Base-by-base conservation (phyloP, 2,329 filamentous ascomycete genomes). In the Arachnomyces sp. region DNA sequence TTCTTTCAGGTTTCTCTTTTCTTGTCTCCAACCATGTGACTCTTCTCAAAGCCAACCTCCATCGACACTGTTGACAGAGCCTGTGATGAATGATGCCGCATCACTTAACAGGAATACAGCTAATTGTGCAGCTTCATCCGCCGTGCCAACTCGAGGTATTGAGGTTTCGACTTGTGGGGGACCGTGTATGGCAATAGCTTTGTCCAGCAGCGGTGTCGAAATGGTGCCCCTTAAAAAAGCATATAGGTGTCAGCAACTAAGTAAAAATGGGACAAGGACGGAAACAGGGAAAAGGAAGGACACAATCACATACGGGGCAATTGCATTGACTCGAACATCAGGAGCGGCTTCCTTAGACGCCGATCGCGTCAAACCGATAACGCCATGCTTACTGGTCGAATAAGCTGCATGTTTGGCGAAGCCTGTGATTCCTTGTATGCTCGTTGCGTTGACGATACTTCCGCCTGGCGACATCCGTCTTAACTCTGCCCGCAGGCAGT, bases 371-470 rank as follows among this genome's bases (percentile, higher is more conserved):
- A 67, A 44, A 11, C 53, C 54, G 29, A 56, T 44, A 33, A 59
- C 51, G 31, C 52, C 52, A 52, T 62, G 59, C 50, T 64, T 64
- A 4, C 52, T 58, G 15, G 60, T 47, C 35, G 47, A 53, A 49
- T 65, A 65, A 6, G 54, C 53, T 5, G 52, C 53, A 49, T 53
- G 51, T 34, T 52, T 46, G 31, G 48, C 42, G 47, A 56, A 49
- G 1, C 65, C 67, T 6, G 51, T 51, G 2, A 68, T 39, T 0
- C 71, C 71, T 7, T 65, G 63, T 8, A 61, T 56, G 43, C 63
- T 67, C 5, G 63, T 50, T 9, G 66, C 62, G 52, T 77, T 80
- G 39, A 81, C 77, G 51, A 81, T 78, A 44, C 74, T 76, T 6
- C 74, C 74, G 2, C 71, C 67, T 4, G 66, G 55, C 11, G 47